Evolutionary conservation across 306 rosid species (phyloP), one percentile per base, ranked within the genome.

Genomic region (Vigna nakashimae): DNA sequence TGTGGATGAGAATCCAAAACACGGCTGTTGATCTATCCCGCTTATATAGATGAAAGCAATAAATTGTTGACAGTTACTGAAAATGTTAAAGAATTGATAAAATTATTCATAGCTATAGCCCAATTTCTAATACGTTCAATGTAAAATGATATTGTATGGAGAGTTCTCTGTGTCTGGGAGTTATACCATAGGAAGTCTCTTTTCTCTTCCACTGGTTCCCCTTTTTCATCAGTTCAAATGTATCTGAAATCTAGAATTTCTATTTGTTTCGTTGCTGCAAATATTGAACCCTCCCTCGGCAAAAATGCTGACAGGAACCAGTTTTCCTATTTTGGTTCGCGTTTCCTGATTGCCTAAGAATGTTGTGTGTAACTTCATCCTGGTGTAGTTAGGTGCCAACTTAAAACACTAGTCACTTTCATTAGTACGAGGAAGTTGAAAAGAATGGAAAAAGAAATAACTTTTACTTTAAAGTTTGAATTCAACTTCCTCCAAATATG

Each of bases 401-500:
- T 26, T 40, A 68, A 55, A 32, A 18, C 71, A 36, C 67, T 52
- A 26, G 65, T 57, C 70, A 56, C 40, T 66, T 74, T 66, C 53
- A 16, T 20, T 32, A 36, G 18, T 34, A 14, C 66, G 40, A 38
- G 38, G 42, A 22, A 67, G 84, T 77, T 80, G 60, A 55, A 73
- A 42, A 9, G 17, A 16, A 53, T 51, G 68, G 49, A 18, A 59
- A 55, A 43, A 55, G 55, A 40, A 74, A 38, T 24, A 20, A 50
- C 12, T 43, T 63, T 48, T 72, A n/a, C 79, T 77, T 32, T 36
- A 59, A 48, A 78, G 71, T 24, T 79, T 56, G 76, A 58, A 67
- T 65, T 78, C 26, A 45, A 58, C 62, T 50, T 55, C 53, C 42
- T 38, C 38, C 45, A 24, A 38, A 12, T 12, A 22, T 4, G n/a